Evolutionary conservation across 768 basidiomycete genomes (phyloP).

Genomic region (Phaeotremella fagi): DNA sequence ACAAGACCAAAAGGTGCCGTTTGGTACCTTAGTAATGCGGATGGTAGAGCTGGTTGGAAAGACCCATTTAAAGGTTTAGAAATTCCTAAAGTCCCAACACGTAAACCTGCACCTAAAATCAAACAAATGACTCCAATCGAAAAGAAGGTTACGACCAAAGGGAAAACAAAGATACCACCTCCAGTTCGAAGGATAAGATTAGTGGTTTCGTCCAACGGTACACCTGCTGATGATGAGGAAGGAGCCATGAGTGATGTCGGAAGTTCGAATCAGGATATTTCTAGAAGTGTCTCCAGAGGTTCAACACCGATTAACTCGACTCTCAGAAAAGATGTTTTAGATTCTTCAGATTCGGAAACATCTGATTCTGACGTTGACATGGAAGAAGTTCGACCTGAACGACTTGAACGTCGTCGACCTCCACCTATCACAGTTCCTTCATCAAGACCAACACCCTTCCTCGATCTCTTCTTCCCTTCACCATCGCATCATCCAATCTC

Average conservation of each 20-base stretch:
- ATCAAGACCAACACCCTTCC: conserved; percentile 17
- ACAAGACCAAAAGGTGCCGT: conserved; percentile 37
- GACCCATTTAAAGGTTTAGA: conserved; percentile 38
- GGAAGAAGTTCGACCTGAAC: conserved; percentile 13
- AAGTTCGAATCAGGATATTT: neutral
- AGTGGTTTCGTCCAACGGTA: conserved; percentile 7
- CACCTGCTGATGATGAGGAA: conserved; percentile 12
- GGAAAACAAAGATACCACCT: conserved; percentile 5
- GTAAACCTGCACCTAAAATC: conserved; percentile 18
- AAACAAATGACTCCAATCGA: neutral
- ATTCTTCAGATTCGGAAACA: conserved; percentile 29
- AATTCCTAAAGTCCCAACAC: conserved; percentile 22
- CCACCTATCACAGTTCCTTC: conserved; percentile 19
- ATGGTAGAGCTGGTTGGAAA: conserved; percentile 31
- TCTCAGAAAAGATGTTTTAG: conserved; percentile 17
- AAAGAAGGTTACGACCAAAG: conserved; percentile 20
- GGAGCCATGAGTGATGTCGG: neutral
- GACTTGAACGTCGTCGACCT: conserved; percentile 13
- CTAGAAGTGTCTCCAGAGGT: conserved; percentile 15
- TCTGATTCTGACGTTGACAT: conserved; percentile 35
- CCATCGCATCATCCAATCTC: conserved; percentile 10
- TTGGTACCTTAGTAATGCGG: conserved; percentile 20
- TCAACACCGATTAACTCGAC: conserved; percentile 1
- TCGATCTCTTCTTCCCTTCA: conserved; percentile 26
- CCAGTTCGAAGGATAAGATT: conserved; percentile 25